Base-by-base conservation (phyloP, 2,329 filamentous ascomycete species). In the Cladophialophora chaetospira region DNA sequence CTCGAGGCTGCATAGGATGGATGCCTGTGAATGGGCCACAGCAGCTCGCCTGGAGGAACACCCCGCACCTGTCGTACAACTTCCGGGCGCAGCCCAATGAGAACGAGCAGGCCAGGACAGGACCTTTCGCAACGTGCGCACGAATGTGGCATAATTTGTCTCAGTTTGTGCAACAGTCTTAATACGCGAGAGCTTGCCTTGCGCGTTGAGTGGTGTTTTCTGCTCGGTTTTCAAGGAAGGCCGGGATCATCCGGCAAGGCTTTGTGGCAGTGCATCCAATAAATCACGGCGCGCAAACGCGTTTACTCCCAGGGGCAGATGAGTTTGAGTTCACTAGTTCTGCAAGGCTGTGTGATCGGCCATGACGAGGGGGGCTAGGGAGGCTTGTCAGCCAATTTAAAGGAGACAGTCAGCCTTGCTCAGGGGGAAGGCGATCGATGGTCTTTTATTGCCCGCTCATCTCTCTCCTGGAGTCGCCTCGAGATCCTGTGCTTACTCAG, bases 401-500 rank as follows among this genome's bases (percentile, higher is more conserved):
- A 15, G 26, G 11, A 8, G 31, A 19, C n/a, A 35, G 28, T 48
- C 29, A 48, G 45, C 45, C 45, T 48, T 25, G 45, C n/a, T 3
- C 13, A 11, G 33, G 2, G 19, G 4, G 4, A 36, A 4, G 3
- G n/a, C 4, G 15, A 19, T 40, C 15, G 15, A 17, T 40, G 36
- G 17, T 40, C 5, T 13, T 31, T 13, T 31, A 15, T 40, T 10
- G 36, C 17, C 33, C 5, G 15, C 36, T 40, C 13, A 19, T 8
- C 17, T 40, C 13, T 11, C 13, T 10, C 36, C 17, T 40, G 2
- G 13, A 36, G 33, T 25, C 29, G 29, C 4, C 15, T 9, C 17
- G 15, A 23, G 10, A 44, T n/a, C 42, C n/a, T 25, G 42, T 13
- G n/a, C 26, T 38, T 23, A 60, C 23, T 51, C 49, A 10, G 60